Percentiles rank a stretch among this genome's conserved stretches.
Evolutionary conservation across 116 monocot genomes (phyloP).

Genomic region (Cymodocea nodosa): DNA sequence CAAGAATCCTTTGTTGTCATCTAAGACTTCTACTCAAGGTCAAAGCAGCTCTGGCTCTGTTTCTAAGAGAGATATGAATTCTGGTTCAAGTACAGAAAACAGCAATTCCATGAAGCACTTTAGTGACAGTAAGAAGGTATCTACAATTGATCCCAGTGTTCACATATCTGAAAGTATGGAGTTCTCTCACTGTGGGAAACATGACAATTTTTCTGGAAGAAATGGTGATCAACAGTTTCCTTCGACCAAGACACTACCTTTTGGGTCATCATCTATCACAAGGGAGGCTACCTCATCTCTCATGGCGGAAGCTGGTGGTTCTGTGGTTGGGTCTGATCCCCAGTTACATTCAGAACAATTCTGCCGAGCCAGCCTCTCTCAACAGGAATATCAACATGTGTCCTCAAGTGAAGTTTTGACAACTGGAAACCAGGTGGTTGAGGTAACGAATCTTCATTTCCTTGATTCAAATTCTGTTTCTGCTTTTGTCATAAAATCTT

Average conservation of each 20-base stretch:
- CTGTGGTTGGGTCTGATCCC: conserved; percentile 7
- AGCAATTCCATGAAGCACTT: not conserved
- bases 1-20: not conserved
- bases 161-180: conserved; percentile 20
- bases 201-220: conserved; percentile 5
- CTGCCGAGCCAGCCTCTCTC: conserved; percentile 1
- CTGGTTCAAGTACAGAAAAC: conserved; percentile 4
- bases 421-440: conserved; percentile 8
- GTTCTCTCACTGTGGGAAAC: conserved; percentile 11
- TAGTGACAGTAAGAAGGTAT: conserved; percentile 4
- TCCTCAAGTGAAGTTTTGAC: conserved; percentile 7
- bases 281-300: conserved; percentile 2
- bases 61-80: not conserved
- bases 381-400: conserved; percentile 13
- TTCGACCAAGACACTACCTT: conserved; percentile 14
- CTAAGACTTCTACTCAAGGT: not conserved
- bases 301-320: conserved; percentile 5
- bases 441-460: not conserved
- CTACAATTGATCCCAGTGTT: not conserved
- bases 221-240: conserved; percentile 18
- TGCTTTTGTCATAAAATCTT: conserved; percentile 11
- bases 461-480: conserved; percentile 4
- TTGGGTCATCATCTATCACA: conserved; percentile 8
- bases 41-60: not conserved
- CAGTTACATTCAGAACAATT: conserved; percentile 3